Conservation (phyloP, 768 basidiomycete genomes). For the Boletus fagicola region DNA sequence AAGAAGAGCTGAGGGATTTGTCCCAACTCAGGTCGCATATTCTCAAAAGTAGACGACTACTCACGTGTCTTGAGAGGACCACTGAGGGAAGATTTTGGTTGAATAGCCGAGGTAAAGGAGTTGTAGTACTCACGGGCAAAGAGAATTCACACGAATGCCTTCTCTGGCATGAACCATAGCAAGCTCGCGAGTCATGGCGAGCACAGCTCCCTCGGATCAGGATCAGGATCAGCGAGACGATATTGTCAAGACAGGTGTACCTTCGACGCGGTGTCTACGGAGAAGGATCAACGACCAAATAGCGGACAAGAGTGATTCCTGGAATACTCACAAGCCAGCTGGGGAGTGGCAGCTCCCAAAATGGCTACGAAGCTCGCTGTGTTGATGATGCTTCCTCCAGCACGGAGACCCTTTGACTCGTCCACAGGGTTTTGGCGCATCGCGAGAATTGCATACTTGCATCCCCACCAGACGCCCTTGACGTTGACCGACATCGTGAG, state of each 20-base stretch:
- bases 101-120: not conserved
- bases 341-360: constrained; percentile 95
- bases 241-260: constrained; percentile 35
- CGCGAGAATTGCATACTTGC: constrained; percentile 94
- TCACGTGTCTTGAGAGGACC: constrained; percentile 94
- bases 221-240: constrained; percentile 8
- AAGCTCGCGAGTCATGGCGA: constrained; percentile 96
- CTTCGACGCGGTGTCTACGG: constrained; percentile 90
- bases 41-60: constrained; percentile 25
- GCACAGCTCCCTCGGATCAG: constrained; percentile 76
- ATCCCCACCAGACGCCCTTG: constrained; percentile 99
- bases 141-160: constrained; percentile 92
- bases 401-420: constrained; percentile 70
- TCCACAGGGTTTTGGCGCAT: constrained; percentile 94
- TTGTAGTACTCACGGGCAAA: constrained; percentile 77
- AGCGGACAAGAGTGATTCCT: not conserved
- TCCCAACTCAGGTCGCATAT: not conserved
- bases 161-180: constrained; percentile 98
- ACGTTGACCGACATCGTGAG: constrained; percentile 91
- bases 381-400: constrained; percentile 94
- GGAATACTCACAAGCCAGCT: constrained; percentile 75
- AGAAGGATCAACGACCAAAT: constrained; percentile 7
- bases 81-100: constrained; percentile 39
- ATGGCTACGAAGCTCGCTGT: constrained; percentile 96
- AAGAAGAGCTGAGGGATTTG: constrained; percentile 64